Evolutionary conservation across 345 rosid species (phyloP).

Genomic region (Melaleuca alternifolia): DNA sequence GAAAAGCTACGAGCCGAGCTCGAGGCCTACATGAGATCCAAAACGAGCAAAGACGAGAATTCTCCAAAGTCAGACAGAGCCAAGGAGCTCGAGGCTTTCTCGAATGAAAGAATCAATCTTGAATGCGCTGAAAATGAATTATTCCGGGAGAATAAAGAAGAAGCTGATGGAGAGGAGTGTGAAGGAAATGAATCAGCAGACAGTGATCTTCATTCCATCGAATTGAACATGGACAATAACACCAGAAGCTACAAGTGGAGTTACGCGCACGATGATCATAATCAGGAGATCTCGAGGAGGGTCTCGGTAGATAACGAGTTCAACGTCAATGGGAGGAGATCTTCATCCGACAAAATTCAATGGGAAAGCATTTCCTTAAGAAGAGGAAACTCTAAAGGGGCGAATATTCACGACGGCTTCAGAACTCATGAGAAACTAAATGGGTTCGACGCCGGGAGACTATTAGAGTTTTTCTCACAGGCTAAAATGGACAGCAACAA

Average conservation of each 20-base stretch:
- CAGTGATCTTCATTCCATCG: constrained; percentile 89
- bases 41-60: constrained; percentile 9
- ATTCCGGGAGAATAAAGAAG: background rate
- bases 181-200: constrained; percentile 58
- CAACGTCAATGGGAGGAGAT: constrained; percentile 30
- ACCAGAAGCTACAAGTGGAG: constrained; percentile 75
- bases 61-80: constrained; percentile 30
- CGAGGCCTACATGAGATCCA: constrained; percentile 36
- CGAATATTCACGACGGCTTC: constrained; percentile 7
- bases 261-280: constrained; percentile 35
- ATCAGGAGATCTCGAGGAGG: constrained; percentile 18
- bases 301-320: constrained; percentile 26
- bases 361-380: constrained; percentile 49
- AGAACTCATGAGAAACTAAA: constrained; percentile 27
- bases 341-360: constrained; percentile 43
- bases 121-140: background rate
- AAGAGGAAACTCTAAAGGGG: constrained; percentile 16
- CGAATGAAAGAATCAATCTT: constrained; percentile 4
- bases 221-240: constrained; percentile 69
- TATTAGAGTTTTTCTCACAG: constrained; percentile 16
- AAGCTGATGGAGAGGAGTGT: constrained; percentile 17
- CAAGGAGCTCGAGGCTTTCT: constrained; percentile 50
- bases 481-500: constrained; percentile 19
- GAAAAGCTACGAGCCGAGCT: constrained; percentile 59
- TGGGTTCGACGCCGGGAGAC: constrained; percentile 17